Evolutionary conservation across 169 alveolate genomes (phyloP), one percentile per base, ranked within the genome.

Genomic region (Eimeria necatrix): DNA sequence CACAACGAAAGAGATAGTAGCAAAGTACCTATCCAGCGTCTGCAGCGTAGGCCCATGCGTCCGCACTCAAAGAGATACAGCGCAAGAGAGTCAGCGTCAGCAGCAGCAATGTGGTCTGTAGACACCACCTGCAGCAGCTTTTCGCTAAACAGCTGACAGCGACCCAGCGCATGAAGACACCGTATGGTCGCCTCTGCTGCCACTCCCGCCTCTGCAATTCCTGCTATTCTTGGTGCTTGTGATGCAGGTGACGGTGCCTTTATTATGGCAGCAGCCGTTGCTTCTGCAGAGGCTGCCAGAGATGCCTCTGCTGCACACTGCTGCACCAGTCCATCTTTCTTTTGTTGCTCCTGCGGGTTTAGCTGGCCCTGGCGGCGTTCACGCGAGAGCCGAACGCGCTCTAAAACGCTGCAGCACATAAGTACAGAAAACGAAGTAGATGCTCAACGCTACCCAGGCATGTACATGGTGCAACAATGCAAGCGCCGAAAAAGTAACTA

Each of bases 21-120:
- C n/a, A 46, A 24, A 7, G 49, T 20, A 48, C 87, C 87, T 22
- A 49, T 76, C 18, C 26, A 76, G 59, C 87, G 59, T 60, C 46
- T 76, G 87, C 87, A 76, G 87, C 87, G 87, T 4, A 76, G 87
- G 41, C 87, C 87, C 87, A 76, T 76, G 24, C 87, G 87, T 18
- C 87, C 87, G 49, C 87, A 76, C 64, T 76, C 87, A 49, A 76
- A 76, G 59, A 76, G 46, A 49, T 76, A 76, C 3, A 76, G 64
- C 9, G 87, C 59, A 51, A 76, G 64, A 4, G 87, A 10, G 61
- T 76, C 87, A 41, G 87, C 53, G 12, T 41, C 87, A 20, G 87
- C 61, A 0, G 87, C 59, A 48, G 59, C 64, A 41, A 76, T n/a
- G 64, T 76, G 87, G 49, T 76, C 49, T 16, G 61, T 26, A 48